These are phyloP conservation scores for Seiridium unicorne DNA, from an alignment of 2,329 filamentous ascomycete species.

Conservation along the genomic window DNA sequence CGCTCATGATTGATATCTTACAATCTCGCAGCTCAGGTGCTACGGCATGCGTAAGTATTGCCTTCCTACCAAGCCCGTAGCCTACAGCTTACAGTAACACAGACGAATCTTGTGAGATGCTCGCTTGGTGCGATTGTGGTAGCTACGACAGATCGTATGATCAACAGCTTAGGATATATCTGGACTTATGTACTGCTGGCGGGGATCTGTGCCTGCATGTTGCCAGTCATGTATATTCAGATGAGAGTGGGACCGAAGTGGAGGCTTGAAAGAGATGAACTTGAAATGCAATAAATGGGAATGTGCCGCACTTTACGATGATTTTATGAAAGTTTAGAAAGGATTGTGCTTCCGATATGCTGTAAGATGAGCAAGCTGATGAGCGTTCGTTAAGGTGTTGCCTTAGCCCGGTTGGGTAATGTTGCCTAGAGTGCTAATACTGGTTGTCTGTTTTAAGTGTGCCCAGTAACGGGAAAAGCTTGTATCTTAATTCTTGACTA, in stretches of 20 bases:
- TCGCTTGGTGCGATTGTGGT: conserved; percentile 24
- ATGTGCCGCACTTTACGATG: too few species aligned
- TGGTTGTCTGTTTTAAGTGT: too few species aligned
- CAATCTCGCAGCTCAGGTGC: conserved; percentile 25
- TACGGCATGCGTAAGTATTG: conserved; percentile 22
- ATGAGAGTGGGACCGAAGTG: conserved; percentile 19
- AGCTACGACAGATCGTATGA: conserved; percentile 24
- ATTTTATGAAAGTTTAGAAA: too few species aligned
- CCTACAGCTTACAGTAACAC: neutral
- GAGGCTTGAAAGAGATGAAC: conserved; percentile 6
- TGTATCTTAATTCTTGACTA: too few species aligned
- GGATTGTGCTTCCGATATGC: too few species aligned
- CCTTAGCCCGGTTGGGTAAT: too few species aligned
- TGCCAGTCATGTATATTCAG: conserved; percentile 19
- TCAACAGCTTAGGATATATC: conserved; percentile 12
- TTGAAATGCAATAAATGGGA: neutral
- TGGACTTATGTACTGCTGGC: conserved; percentile 21
- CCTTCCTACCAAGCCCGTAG: neutral
- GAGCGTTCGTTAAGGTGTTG: too few species aligned
- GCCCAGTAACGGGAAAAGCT: too few species aligned
- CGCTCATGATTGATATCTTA: conserved; percentile 29
- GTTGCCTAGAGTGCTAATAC: too few species aligned
- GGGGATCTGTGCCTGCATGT: conserved; percentile 13
- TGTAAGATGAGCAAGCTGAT: too few species aligned
- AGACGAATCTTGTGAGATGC: conserved; percentile 30